Evolutionary conservation across 2,329 filamentous ascomycete genomes (phyloP).

Genomic region (Aspergillus sp.): DNA sequence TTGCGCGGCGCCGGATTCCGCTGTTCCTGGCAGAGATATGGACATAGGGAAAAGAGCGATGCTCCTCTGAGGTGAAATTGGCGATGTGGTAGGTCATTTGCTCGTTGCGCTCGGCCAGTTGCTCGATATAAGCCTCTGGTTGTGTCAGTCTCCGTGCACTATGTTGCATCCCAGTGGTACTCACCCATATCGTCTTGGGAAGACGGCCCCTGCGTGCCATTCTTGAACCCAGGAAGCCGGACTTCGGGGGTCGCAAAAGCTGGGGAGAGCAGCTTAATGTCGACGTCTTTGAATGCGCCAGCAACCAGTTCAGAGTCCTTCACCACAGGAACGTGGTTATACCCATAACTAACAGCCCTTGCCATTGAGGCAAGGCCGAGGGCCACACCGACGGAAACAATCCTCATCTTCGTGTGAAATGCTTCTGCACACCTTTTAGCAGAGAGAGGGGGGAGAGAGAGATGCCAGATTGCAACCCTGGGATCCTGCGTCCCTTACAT

Average conservation of each 20-base stretch:
- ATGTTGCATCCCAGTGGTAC: background rate
- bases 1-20: background rate
- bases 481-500: too few relatives aligned
- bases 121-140: slow-evolving; percentile 2
- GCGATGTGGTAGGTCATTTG: slow-evolving; percentile 5
- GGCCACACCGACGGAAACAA: too few relatives aligned
- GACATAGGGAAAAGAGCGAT: slow-evolving; percentile 5
- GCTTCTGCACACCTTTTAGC: too few relatives aligned
- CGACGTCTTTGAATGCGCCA: background rate
- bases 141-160: background rate
- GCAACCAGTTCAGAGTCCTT: background rate
- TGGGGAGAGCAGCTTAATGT: background rate
- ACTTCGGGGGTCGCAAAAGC: slow-evolving; percentile 6
- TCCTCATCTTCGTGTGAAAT: too few relatives aligned
- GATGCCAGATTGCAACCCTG: too few relatives aligned
- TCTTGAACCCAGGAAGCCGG: slow-evolving; percentile 5
- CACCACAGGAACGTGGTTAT: slow-evolving; percentile 5
- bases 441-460: too few relatives aligned
- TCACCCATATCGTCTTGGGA: slow-evolving; percentile 2
- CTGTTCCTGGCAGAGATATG: background rate
- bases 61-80: slow-evolving; percentile 8
- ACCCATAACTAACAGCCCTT: slow-evolving; percentile 1
- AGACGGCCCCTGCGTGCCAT: slow-evolving; percentile 7
- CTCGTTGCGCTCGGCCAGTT: slow-evolving; percentile 1
- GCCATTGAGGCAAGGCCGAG: slow-evolving; percentile 3